Evolutionary conservation across 495 filamentous ascomycete genomes (phyloP).

Genomic region (Aspergillus conjunctus): DNA sequence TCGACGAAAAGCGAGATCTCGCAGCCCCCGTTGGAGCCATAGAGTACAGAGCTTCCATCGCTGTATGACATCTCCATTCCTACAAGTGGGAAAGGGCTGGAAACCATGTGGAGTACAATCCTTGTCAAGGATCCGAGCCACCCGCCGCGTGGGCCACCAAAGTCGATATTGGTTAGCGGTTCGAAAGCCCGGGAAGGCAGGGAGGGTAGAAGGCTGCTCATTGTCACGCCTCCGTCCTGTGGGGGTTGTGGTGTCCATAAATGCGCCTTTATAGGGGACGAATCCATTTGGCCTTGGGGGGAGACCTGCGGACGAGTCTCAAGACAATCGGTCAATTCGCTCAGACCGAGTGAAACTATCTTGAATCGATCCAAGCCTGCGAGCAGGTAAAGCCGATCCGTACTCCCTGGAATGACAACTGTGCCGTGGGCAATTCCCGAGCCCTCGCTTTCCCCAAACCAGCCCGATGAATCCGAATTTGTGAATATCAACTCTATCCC

Average conservation of each 20-base stretch:
- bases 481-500: constrained; percentile 20
- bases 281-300: not conserved
- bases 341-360: constrained; percentile 20
- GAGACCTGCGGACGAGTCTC: not conserved
- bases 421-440: constrained; percentile 16
- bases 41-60: constrained; percentile 14
- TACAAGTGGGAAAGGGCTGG: constrained; percentile 11
- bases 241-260: constrained; percentile 21
- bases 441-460: constrained; percentile 15
- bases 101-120: constrained; percentile 18
- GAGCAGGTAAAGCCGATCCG: constrained; percentile 10
- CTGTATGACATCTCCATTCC: constrained; percentile 19
- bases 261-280: constrained; percentile 5
- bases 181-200: constrained; percentile 11
- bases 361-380: constrained; percentile 22
- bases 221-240: constrained; percentile 5
- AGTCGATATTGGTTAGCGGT: constrained; percentile 23
- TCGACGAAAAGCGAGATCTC: constrained; percentile 19
- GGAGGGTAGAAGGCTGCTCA: constrained; percentile 18
- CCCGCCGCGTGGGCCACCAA: constrained; percentile 14
- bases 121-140: constrained; percentile 17
- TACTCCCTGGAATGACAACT: constrained; percentile 4
- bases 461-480: constrained; percentile 11
- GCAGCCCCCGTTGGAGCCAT: constrained; percentile 10
- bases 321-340: constrained; percentile 7